phyloP scores from a whole-genome alignment of 1,139 yeast species.

The Saccharomyces pastorianus region DNA sequence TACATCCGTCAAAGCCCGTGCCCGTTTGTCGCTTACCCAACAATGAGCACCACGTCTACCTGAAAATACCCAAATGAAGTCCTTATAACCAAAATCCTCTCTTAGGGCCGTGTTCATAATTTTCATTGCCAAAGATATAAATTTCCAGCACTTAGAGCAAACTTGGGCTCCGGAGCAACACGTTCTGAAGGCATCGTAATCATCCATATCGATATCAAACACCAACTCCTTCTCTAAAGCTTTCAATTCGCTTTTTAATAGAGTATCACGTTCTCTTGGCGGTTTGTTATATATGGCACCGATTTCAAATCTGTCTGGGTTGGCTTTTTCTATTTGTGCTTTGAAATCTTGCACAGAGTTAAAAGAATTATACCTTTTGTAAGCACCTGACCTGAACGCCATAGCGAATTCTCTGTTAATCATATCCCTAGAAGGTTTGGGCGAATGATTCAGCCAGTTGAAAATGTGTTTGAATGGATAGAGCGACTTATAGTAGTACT shows the following conservation, averaged over 20 bases:
- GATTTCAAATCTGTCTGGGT: conserved; percentile 88
- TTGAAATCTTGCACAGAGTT: conserved; percentile 63
- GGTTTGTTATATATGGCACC: conserved; percentile 88
- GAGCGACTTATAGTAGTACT: conserved; percentile 62
- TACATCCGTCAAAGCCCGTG: conserved; percentile 63
- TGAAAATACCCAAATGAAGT: conserved; percentile 89
- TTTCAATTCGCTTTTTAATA: conserved; percentile 73
- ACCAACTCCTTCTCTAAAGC: conserved; percentile 83
- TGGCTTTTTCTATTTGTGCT: conserved; percentile 57
- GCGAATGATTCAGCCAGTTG: conserved; percentile 86
- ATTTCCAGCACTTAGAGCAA: conserved; percentile 89
- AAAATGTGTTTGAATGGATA: conserved; percentile 67
- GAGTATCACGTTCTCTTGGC: conserved; percentile 72
- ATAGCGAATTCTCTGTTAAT: conserved; percentile 90
- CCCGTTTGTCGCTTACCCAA: conserved; percentile 87
- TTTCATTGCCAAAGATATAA: conserved; percentile 78
- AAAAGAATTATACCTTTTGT: conserved; percentile 82
- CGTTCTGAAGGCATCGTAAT: conserved; percentile 87
- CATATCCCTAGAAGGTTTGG: conserved; percentile 60
- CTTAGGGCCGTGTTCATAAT: conserved; percentile 63
- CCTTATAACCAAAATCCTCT: conserved; percentile 84
- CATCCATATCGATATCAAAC: conserved; percentile 95
- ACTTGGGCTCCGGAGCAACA: conserved; percentile 84
- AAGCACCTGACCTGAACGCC: conserved; percentile 77
- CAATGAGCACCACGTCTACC: conserved; percentile 99